These are phyloP conservation scores for Boletus subcaerulescens DNA, from an alignment of 768 basidiomycete genomes.

Conservation along the genomic window DNA sequence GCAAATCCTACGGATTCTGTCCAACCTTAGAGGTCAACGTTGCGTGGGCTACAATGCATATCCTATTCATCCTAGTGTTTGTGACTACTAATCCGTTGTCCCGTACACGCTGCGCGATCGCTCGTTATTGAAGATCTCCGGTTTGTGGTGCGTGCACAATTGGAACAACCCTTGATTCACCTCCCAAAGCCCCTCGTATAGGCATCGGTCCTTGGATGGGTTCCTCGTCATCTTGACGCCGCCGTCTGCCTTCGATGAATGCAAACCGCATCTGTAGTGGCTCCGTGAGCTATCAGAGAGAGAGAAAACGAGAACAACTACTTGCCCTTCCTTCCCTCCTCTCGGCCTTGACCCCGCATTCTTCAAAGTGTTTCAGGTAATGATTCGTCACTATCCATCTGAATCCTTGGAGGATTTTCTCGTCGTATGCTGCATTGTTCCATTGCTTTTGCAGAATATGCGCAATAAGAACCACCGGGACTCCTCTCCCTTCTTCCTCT, in stretches of 20 bases:
- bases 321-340: conserved; percentile 20
- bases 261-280: conserved; percentile 13
- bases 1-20: neutral
- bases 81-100: neutral
- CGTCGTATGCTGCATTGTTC: conserved; percentile 34
- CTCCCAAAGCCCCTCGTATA: conserved; percentile 18
- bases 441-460: conserved; percentile 35
- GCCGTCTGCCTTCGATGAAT: conserved; percentile 4
- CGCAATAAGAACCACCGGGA: conserved; percentile 20
- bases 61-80: neutral
- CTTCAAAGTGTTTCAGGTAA: conserved; percentile 23
- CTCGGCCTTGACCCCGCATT: conserved; percentile 17
- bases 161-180: conserved; percentile 25
- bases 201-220: conserved; percentile 24
- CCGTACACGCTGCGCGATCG: neutral
- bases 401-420: conserved; percentile 23
- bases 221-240: neutral
- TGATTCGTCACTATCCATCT: conserved; percentile 24
- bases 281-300: neutral
- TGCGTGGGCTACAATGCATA: neutral
- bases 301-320: neutral
- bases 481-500: conserved; percentile 28
- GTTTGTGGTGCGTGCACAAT: conserved; percentile 18
- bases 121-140: conserved; percentile 1
- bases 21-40: neutral